Evolutionary conservation across 1,139 yeast genomes (phyloP), one percentile per base, ranked within the genome.

Genomic region (Yamadazyma sp.): DNA sequence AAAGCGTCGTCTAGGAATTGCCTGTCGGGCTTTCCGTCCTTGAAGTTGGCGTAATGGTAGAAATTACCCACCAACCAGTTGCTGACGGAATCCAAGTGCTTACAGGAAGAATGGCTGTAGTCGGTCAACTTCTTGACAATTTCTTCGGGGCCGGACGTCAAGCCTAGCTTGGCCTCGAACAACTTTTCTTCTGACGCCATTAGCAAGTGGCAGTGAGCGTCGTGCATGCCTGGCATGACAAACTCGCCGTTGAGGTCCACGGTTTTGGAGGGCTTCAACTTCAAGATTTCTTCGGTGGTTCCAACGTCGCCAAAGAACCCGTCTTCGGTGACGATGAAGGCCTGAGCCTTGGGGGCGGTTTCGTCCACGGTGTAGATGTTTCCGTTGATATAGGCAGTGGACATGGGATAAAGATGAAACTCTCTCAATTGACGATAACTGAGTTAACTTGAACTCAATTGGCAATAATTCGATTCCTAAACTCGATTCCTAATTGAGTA

Each of bases 151-250:
- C 38, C 42, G 9, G 41, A 29, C 26, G 34, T 29, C 10, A 37
- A 27, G 3, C 51, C 51, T 17, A 47, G 31, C 18, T 47, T 46
- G 25, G 51, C 51, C 29, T 47, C 46, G 21, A 43, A 47, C 8
- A 47, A 27, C 33, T 47, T 46, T 29, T 47, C 51, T 36, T 45
- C 38, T 8, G 48, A 42, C 11, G 51, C 51, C 51, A 47, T 47
- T 18, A 46, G 35, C 12, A 47, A 38, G 35, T 47, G 48, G 43
- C 46, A 38, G 43, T 54, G 57, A 29, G 57, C 56, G 41, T 52
- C 57, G 37, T 52, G 57, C 54, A 52, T 50, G 8, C 57, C 57
- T 12, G 57, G 57, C 54, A 52, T 50, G 18, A 51, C 52, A 31
- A 51, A 52, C 38, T 52, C 44, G 11, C 54, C 54, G 31, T 52